Base-by-base conservation (phyloP, 306 rosid genomes). In the Lagenaria siceraria region DNA sequence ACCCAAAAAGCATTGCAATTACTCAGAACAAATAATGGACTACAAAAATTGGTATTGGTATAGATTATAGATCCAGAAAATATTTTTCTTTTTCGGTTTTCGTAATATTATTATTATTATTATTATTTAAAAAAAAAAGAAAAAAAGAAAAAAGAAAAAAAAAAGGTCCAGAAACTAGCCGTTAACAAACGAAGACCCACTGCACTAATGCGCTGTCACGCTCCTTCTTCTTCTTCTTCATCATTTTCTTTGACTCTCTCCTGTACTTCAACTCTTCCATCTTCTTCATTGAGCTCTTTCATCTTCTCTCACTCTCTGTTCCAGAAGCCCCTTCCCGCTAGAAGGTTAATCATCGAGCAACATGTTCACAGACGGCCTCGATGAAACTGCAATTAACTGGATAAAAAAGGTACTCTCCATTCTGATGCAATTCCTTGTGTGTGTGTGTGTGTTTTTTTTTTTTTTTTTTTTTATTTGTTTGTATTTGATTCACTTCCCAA, bases 291-390 rank as follows among this genome's bases (percentile, higher is more conserved):
- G n/a, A 48, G 43, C 63, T 18, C 71, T 4, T 35, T 49, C 74
- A 48, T 55, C 56, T 46, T 75, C 74, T 49, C 54, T 66, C 58
- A 70, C 80, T 79, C 66, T 80, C 84, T 66, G 31, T 78, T 53
- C 52, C 74, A 66, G 52, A 31, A 18, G 0, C 70, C 7, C 13
- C 24, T 65, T 36, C 17, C 29, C 17, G 9, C 11, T 27, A 22
- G 6, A 27, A 13, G 19, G 4, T 5, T 60, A 0, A 31, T 11
- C 21, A 33, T 11, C 15, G 27, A 4, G 0, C 14, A 82, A 43
- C 60, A 94, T 92, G 99, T 95, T 95, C 88, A 90, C 97, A 0
- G 87, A 95, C 81, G 99, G 99, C 43, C 91, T 95, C 0, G 99
- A 95, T 79, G 97, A 95, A 80, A 90, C 42, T 78, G 98, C 99